Evolutionary conservation across 805 yeast species (phyloP).

Genomic region (Wickerhamiella kurtzmanii): DNA sequence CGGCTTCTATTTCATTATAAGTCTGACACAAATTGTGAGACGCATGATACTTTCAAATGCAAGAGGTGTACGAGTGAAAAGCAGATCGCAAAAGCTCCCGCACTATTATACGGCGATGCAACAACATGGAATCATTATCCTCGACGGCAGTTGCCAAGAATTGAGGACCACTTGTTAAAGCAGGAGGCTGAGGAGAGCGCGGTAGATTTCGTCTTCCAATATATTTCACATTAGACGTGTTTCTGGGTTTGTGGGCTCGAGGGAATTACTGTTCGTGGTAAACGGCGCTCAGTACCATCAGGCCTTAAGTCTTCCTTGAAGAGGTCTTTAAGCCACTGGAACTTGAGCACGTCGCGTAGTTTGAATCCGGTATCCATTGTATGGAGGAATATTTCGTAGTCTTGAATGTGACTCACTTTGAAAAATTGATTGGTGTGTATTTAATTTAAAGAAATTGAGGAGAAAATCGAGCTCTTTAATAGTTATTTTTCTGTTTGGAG

Average conservation of each 20-base stretch:
- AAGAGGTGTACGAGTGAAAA: conserved; percentile 54
- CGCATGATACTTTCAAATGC: conserved; percentile 86
- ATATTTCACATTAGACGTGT: conserved; percentile 53
- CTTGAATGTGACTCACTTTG: neutral
- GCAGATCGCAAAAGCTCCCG: conserved; percentile 55
- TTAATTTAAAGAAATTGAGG: too few species aligned
- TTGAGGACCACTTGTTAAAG: conserved; percentile 64
- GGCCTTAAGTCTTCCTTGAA: neutral
- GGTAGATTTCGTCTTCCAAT: conserved; percentile 81
- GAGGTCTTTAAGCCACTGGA: neutral
- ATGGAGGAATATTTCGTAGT: neutral
- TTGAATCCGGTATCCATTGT: neutral
- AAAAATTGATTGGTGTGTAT: neutral
- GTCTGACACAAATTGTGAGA: conserved; percentile 57
- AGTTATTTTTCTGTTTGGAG: too few species aligned
- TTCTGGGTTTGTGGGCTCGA: neutral
- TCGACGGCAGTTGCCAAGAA: conserved; percentile 38
- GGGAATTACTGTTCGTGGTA: neutral
- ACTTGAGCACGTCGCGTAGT: neutral
- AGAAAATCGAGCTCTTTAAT: too few species aligned
- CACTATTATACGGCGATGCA: conserved; percentile 94
- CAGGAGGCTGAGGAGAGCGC: conserved; percentile 57
- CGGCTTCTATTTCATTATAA: conserved; percentile 62
- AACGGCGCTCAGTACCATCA: neutral
- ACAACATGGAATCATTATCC: conserved; percentile 93